A percentile compares a stretch with the other conserved stretches of the same genome.
Conservation (phyloP, 768 basidiomycete species). For the Phlebiopsis flavidoalba region DNA sequence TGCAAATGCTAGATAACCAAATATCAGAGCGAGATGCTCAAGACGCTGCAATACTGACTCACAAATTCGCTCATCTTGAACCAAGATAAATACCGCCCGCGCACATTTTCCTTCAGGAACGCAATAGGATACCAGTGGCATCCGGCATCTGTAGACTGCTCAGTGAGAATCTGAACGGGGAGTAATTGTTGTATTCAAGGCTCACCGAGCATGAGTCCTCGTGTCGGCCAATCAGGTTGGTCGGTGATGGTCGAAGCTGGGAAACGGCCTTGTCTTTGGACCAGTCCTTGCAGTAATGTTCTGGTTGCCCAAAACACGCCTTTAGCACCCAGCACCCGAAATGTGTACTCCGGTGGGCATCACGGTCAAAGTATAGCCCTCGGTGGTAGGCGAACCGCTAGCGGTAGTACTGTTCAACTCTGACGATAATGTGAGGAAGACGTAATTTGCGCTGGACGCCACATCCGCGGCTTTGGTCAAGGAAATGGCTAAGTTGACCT, state of each 20-base stretch:
- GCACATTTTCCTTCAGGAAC: slow-evolving; percentile 22
- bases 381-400: slow-evolving; percentile 16
- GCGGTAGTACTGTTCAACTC: slow-evolving; percentile 11
- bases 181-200: not conserved
- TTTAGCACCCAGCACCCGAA: slow-evolving; percentile 18
- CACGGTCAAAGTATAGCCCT: slow-evolving; percentile 19
- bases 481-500: slow-evolving; percentile 5
- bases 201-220: slow-evolving; percentile 24
- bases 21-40: not conserved
- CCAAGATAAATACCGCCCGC: slow-evolving; percentile 22
- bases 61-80: slow-evolving; percentile 26
- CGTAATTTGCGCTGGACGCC: not conserved
- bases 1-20: slow-evolving; percentile 21
- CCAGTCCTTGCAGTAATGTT: slow-evolving; percentile 22
- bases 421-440: slow-evolving; percentile 13
- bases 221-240: slow-evolving; percentile 22
- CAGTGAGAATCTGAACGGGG: not conserved
- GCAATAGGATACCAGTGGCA: slow-evolving; percentile 23
- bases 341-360: slow-evolving; percentile 13
- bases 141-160: slow-evolving; percentile 15
- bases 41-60: not conserved
- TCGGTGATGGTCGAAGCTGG: slow-evolving; percentile 18
- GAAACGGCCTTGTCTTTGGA: slow-evolving; percentile 17
- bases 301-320: slow-evolving; percentile 25
- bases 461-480: not conserved